These are phyloP conservation scores for Ascocoryne sarcoides DNA, from an alignment of 2,329 filamentous ascomycete species.

Conservation along the genomic window DNA sequence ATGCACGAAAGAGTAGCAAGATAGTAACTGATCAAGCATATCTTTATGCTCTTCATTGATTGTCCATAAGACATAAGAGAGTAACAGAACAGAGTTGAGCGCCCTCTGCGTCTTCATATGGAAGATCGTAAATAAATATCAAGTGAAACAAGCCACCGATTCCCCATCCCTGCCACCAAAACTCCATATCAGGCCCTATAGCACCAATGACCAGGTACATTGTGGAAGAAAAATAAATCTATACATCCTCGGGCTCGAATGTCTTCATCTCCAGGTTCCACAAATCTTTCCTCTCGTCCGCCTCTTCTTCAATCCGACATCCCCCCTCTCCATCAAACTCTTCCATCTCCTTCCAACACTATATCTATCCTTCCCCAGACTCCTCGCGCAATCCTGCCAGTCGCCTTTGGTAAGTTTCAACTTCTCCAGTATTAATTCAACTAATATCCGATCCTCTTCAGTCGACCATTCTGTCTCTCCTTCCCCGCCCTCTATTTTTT, in stretches of 20 bases:
- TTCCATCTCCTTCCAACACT: conserved; percentile 53
- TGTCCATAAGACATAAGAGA: too few relatives aligned
- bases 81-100: neutral
- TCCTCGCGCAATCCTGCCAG: conserved; percentile 59
- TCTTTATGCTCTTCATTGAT: too few relatives aligned
- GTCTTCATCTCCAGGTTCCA: neutral
- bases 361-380: conserved; percentile 50
- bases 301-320: conserved; percentile 45
- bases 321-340: conserved; percentile 49
- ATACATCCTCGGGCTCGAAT: too few relatives aligned
- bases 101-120: neutral
- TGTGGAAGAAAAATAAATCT: too few relatives aligned
- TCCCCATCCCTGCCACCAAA: too few relatives aligned
- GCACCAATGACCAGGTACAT: too few relatives aligned
- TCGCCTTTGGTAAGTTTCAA: conserved; percentile 54
- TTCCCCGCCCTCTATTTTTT: conserved; percentile 27
- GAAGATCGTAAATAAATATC: neutral
- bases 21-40: too few relatives aligned
- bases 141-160: too few relatives aligned
- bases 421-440: conserved; percentile 61
- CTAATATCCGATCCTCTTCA: conserved; percentile 55
- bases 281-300: neutral
- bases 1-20: too few relatives aligned
- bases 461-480: conserved; percentile 42
- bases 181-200: too few relatives aligned